A percentile compares a stretch with the other conserved stretches of the same genome.
Evolutionary conservation across 106 monocot genomes (phyloP).

Genomic region (Apostasia ramifera): DNA sequence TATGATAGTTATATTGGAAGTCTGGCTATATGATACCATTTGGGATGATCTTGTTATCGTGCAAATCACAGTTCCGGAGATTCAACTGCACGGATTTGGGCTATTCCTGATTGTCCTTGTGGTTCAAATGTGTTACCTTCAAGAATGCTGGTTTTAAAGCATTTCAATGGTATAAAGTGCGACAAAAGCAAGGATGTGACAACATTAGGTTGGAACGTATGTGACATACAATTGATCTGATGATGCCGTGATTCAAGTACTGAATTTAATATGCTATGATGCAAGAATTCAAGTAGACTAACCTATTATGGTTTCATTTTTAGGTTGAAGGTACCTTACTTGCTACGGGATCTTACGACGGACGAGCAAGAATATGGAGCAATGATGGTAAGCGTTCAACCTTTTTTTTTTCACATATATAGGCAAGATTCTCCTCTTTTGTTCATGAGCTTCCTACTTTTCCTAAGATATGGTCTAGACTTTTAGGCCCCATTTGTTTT

Average conservation of each 20-base stretch:
- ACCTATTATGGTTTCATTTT: not conserved
- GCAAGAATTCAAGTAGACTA: too few relatives aligned
- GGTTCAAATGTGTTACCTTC: constrained; percentile 34
- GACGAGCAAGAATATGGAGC: constrained; percentile 89
- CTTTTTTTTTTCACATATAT: too few relatives aligned
- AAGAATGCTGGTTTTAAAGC: constrained; percentile 56
- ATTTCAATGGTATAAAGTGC: constrained; percentile 74
- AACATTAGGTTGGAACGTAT: constrained; percentile 94
- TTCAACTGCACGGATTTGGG: constrained; percentile 94
- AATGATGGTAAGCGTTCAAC: constrained; percentile 50
- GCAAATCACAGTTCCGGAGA: constrained; percentile 65
- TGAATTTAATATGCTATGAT: too few relatives aligned
- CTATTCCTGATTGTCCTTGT: constrained; percentile 62
- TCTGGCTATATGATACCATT: too few relatives aligned
- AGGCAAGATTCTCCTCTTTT: too few relatives aligned
- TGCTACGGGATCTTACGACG: constrained; percentile 94
- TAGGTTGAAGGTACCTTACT: constrained; percentile 89
- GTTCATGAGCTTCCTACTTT: too few relatives aligned
- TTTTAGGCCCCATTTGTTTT: too few relatives aligned
- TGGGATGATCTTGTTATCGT: too few relatives aligned
- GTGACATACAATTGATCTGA: not conserved
- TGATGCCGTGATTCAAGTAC: too few relatives aligned
- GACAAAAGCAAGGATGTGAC: constrained; percentile 98
- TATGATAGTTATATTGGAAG: too few relatives aligned
- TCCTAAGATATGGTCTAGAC: too few relatives aligned